Conservation (phyloP, 345 rosid genomes). For the Linum lewisii region DNA sequence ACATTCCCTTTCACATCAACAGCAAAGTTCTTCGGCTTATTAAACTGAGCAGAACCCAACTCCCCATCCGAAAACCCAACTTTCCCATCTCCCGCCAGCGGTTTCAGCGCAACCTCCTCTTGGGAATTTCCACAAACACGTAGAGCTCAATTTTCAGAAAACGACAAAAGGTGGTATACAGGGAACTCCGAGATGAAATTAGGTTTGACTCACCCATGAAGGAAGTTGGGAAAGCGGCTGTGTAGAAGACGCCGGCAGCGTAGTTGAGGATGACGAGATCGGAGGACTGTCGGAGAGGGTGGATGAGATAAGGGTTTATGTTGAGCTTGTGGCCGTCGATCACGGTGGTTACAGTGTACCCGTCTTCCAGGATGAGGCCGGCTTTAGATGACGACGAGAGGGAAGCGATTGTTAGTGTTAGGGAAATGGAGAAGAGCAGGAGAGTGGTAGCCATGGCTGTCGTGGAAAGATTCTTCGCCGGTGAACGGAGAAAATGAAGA, state of each 20-base stretch:
- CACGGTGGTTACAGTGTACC: conserved; percentile 50
- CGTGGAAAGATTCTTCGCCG: neutral
- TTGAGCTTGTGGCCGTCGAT: conserved; percentile 39
- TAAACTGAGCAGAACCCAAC: conserved; percentile 37
- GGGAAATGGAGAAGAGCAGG: neutral
- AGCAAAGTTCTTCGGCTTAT: conserved; percentile 39
- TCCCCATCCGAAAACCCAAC: conserved; percentile 39
- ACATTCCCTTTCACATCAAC: conserved; percentile 54
- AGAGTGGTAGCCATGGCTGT: neutral
- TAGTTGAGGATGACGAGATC: conserved; percentile 45
- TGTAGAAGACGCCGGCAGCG: conserved; percentile 34
- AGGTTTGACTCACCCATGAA: conserved; percentile 20
- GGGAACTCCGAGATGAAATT: neutral
- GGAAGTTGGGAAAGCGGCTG: conserved; percentile 39
- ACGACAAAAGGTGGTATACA: neutral
- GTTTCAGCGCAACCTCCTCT: conserved; percentile 29
- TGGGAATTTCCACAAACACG: conserved; percentile 13
- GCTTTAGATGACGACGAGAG: conserved; percentile 19
- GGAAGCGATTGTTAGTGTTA: neutral
- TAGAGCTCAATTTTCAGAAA: neutral
- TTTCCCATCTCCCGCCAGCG: conserved; percentile 36
- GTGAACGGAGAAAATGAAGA: neutral
- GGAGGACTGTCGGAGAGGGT: conserved; percentile 38
- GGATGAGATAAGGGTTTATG: conserved; percentile 35
- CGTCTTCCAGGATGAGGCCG: conserved; percentile 40